Base-by-base conservation (phyloP, 768 basidiomycete species). In the Lepiota venenata region DNA sequence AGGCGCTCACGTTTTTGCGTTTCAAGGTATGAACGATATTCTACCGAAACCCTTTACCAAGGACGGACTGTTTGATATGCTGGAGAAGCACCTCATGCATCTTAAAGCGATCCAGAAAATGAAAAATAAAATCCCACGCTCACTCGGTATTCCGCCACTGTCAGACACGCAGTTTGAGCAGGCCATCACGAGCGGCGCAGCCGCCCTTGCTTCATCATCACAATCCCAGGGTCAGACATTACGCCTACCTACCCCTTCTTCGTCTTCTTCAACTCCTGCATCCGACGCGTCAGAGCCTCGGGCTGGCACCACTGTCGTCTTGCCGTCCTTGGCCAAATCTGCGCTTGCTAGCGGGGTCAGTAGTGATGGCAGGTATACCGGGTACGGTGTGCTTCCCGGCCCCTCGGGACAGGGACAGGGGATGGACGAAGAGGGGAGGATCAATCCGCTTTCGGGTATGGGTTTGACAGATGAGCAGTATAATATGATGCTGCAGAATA, bases 41-140 rank as follows among this genome's bases (percentile, higher is more conserved):
- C 74, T 98, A 15, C 90, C 94, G 7, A 98, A 98, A 69, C 96
- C 96, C 2, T 98, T 98, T 72, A 96, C 91, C n/a, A 92, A 93
- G 67, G 85, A 94, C 64, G 89, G 90, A 14, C 73, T 98, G 27
- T 72, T 95, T 44, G 86, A 88, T 58, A 94, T 98, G 84, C 85
- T 98, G 57, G 96, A 98, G 87, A 93, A 91, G 82, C 91, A 94
- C 63, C 74, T 93, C 29, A 85, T 84, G 70, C 91, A 95, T 64
- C 83, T 93, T 51, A 93, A 91, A 65, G 84, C 85, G 36, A 88
- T 94, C 57, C 88, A 91, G 68, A 82, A 89, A 65, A 85, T 91
- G 71, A 79, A 83, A 40, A 73, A 71, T 57, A 72, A 71, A 47
- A 64, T 90, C 22, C 83, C 85, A 2, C 80, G 85, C 14, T 78